phyloP scores from a whole-genome alignment of 352 stramenopile species.

The Phytopythium vexans region DNA sequence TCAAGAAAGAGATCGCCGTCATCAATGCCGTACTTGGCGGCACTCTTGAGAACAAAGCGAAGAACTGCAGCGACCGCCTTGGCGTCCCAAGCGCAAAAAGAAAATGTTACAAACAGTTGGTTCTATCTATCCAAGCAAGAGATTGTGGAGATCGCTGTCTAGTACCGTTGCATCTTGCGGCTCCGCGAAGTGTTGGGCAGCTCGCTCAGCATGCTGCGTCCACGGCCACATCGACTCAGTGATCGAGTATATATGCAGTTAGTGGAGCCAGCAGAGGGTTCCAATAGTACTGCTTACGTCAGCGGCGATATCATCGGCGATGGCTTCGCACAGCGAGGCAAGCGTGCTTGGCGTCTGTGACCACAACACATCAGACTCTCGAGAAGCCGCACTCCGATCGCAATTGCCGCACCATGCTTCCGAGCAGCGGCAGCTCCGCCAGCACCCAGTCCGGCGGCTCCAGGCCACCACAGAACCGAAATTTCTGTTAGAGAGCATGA shows the following conservation, averaged over 20 bases:
- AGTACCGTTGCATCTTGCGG: no score
- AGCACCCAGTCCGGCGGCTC: conserved; percentile 67
- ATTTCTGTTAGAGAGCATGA: conserved; percentile 3
- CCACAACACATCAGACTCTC: background rate
- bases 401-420: conserved; percentile 1
- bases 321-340: conserved; percentile 14
- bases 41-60: conserved; percentile 45
- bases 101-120: no score
- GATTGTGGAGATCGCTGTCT: no score
- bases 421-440: conserved; percentile 39
- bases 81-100: background rate
- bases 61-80: conserved; percentile 31
- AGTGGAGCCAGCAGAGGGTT: no score
- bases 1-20: conserved; percentile 35
- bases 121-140: no score
- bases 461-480: conserved; percentile 58
- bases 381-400: no score
- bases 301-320: conserved; percentile 22
- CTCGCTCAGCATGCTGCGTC: no score
- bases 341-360: conserved; percentile 12
- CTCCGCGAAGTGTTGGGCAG: no score
- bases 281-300: conserved; percentile 8
- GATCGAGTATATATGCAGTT: no score
- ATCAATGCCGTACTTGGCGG: conserved; percentile 41
- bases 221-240: no score